Percentiles rank a stretch among this genome's conserved stretches.
Evolutionary conservation across 2,329 filamentous ascomycete genomes (phyloP).

Genomic region (Claviceps spartinae): DNA sequence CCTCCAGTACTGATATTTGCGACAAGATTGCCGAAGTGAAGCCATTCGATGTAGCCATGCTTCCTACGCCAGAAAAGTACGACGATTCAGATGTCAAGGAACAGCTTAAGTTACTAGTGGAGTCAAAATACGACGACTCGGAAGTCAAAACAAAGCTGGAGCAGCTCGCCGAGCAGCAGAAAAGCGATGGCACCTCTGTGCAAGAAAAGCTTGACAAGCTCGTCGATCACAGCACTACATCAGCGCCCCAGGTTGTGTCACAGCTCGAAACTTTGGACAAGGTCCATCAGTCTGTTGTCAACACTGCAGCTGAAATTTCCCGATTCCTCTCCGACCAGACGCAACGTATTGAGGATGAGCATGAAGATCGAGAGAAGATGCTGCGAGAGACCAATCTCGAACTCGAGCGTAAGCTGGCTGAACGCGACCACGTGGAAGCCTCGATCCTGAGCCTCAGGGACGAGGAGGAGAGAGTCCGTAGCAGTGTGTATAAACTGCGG

Average conservation of each 20-base stretch:
- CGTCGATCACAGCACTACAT: conserved; percentile 49
- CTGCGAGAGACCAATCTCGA: conserved; percentile 67
- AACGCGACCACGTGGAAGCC: conserved; percentile 48
- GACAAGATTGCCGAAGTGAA: conserved; percentile 49
- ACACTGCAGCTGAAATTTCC: conserved; percentile 71
- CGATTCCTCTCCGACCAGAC: conserved; percentile 69
- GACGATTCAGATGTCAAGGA: conserved; percentile 20
- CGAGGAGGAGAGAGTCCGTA: conserved; percentile 39
- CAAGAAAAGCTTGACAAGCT: conserved; percentile 31
- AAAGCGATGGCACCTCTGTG: conserved; percentile 17
- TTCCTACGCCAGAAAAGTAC: conserved; percentile 43
- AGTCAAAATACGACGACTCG: conserved; percentile 42
- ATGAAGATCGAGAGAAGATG: conserved; percentile 65
- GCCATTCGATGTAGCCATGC: conserved; percentile 42
- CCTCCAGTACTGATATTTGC: conserved; percentile 41
- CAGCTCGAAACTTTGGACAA: conserved; percentile 76
- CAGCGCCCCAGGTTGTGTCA: conserved; percentile 50
- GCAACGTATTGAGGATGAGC: conserved; percentile 59
- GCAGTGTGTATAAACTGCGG: conserved; percentile 44
- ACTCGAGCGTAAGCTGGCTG: conserved; percentile 60
- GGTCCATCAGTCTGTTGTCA: conserved; percentile 76
- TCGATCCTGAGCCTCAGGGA: conserved; percentile 37
- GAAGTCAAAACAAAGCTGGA: conserved; percentile 37
- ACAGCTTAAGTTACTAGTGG: conserved; percentile 20
- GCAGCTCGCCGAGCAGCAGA: conserved; percentile 20